Evolutionary conservation across 2,329 filamentous ascomycete species (phyloP).

Genomic region (Madurella mycetomatis): DNA sequence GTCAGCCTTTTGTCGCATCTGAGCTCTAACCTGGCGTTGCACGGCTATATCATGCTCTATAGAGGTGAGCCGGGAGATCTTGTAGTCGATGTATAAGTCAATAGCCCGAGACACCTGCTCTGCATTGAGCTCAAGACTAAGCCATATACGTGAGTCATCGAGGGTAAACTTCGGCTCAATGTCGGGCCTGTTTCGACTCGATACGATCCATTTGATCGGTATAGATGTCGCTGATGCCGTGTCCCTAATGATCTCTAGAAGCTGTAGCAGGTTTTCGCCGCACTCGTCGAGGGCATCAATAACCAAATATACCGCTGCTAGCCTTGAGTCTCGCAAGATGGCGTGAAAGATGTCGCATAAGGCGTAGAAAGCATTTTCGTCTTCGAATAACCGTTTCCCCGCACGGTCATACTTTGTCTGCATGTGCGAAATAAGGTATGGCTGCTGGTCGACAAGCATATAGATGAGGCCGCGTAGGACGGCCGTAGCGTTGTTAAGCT

Average conservation of each 20-base stretch:
- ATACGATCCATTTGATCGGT: conserved; percentile 40
- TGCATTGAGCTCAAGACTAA: conserved; percentile 37
- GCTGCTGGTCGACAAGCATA: conserved; percentile 27
- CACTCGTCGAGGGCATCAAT: conserved; percentile 49
- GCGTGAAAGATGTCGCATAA: conserved; percentile 36
- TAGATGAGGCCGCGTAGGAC: conserved; percentile 33
- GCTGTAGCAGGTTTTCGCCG: conserved; percentile 22
- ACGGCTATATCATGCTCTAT: conserved; percentile 27
- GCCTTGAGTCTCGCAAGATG: conserved; percentile 36
- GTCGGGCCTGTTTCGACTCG: conserved; percentile 37
- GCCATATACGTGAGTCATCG: conserved; percentile 17
- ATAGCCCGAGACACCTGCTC: conserved; percentile 32
- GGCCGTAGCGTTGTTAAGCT: conserved; percentile 28
- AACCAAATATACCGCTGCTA: conserved; percentile 34
- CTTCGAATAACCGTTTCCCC: conserved; percentile 29
- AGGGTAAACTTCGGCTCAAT: conserved; percentile 33
- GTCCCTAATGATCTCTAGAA: conserved; percentile 34
- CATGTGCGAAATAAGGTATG: conserved; percentile 34
- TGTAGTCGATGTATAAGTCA: conserved; percentile 33
- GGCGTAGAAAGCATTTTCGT: conserved; percentile 35
- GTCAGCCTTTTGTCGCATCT: conserved; percentile 29
- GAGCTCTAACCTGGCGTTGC: conserved; percentile 15
- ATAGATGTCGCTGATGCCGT: conserved; percentile 21
- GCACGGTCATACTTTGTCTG: conserved; percentile 17
- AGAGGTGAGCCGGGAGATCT: conserved; percentile 28